A percentile compares a stretch with the other conserved stretches of the same genome.
These are phyloP conservation scores for Phytophthora hibernalis DNA, from an alignment of 352 stramenopile genomes.

Conservation along the genomic window DNA sequence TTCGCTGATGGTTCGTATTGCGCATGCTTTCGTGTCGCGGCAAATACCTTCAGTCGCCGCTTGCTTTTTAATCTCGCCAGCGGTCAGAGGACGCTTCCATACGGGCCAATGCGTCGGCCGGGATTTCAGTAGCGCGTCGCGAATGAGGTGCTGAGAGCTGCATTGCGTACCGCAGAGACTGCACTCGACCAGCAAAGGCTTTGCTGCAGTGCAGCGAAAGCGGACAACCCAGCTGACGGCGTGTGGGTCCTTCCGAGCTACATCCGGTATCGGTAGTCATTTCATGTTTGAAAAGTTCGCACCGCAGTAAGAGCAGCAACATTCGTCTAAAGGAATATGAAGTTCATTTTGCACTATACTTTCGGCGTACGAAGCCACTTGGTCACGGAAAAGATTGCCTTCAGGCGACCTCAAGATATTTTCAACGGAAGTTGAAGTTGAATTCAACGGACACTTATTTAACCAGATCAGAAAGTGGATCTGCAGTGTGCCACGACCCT, in stretches of 20 bases:
- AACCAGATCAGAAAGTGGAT: slow-evolving; percentile 21
- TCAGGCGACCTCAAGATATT: not conserved
- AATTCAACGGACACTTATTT: slow-evolving; percentile 1
- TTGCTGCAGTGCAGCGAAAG: not conserved
- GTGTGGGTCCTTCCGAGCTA: not conserved
- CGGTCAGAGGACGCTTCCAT: not conserved
- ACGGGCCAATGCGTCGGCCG: slow-evolving; percentile 7
- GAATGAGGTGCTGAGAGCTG: slow-evolving; percentile 14
- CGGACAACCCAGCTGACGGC: not conserved
- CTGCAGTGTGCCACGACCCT: slow-evolving; percentile 14
- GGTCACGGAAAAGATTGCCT: not conserved
- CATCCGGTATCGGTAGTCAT: not conserved
- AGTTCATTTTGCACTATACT: slow-evolving; percentile 9
- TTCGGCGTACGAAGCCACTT: not conserved
- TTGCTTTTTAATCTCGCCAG: slow-evolving; percentile 12
- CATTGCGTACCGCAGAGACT: not conserved
- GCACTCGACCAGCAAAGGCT: slow-evolving; percentile 7
- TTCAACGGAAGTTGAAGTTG: not conserved
- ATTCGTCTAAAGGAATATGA: slow-evolving; percentile 2
- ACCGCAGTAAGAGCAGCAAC: slow-evolving; percentile 4
- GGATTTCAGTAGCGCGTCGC: not conserved
- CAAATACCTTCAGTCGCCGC: not conserved
- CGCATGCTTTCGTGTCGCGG: not conserved
- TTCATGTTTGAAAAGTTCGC: not conserved
- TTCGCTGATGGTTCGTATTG: not conserved